Evolutionary conservation across 345 rosid species (phyloP).

Genomic region (Bruguiera parviflora): DNA sequence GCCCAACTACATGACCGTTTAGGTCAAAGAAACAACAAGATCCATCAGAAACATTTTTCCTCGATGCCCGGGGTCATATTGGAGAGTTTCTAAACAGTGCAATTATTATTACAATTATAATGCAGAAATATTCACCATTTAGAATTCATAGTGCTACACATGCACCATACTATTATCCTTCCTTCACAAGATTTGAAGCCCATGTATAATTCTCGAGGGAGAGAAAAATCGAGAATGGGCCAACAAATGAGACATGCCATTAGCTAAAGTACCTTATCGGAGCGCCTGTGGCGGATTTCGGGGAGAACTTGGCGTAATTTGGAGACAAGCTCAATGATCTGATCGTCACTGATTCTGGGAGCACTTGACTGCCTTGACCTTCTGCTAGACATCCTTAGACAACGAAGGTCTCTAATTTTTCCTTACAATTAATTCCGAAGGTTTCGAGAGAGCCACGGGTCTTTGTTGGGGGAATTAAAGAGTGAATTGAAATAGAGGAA

Average conservation of each 20-base stretch:
- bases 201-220: background rate
- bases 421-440: too few relatives aligned
- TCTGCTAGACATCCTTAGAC: constrained; percentile 65
- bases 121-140: constrained; percentile 9
- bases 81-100: constrained; percentile 18
- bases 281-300: constrained; percentile 76
- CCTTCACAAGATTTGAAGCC: background rate
- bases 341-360: constrained; percentile 87
- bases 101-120: constrained; percentile 12
- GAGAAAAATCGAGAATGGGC: background rate
- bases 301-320: constrained; percentile 85
- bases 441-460: too few relatives aligned
- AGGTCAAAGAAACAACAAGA: background rate
- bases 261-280: constrained; percentile 56
- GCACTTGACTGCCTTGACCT: constrained; percentile 73
- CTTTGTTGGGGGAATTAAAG: too few relatives aligned
- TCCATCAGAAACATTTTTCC: constrained; percentile 14
- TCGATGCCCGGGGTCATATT: constrained; percentile 35
- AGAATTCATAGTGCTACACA: constrained; percentile 4
- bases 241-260: background rate
- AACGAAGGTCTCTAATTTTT: background rate
- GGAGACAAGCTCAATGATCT: constrained; percentile 81
- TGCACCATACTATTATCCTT: constrained; percentile 3
- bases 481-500: background rate
- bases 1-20: constrained; percentile 14